Base-by-base conservation (phyloP, 2,329 filamentous ascomycete species). In the Botrytis sinoallii region DNA sequence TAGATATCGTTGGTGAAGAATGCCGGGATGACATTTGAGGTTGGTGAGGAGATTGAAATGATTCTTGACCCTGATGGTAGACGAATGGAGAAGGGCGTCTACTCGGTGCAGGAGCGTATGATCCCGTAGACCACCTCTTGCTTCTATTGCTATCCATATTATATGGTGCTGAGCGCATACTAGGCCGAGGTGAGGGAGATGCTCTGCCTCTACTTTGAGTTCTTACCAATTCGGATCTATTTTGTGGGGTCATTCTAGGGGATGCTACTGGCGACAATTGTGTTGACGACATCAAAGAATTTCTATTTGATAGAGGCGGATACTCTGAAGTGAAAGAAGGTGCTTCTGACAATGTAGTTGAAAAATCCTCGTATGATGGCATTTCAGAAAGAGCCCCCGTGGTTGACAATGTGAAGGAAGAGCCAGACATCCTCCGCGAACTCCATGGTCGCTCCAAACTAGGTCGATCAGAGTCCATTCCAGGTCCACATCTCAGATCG, bases 61-160 rank as follows among this genome's bases (percentile, higher is more conserved):
- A 83, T 71, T 92, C 90, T 71, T 88, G 85, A 6, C 86, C 84
- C 75, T 88, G 86, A 76, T 91, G 87, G 81, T 91, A 91, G 61
- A 91, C 85, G 76, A 90, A 89, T 3, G 91, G 87, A 46, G 89
- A 86, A 40, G 87, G 86, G 46, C 90, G 85, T 73, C 88, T 84
- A 78, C 83, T 88, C 38, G 85, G 85, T 32, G 85, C 82, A 1
- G 89, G 87, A 32, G 87, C 90, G 74, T 91, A 93, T 5, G 91
- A 93, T 22, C 91, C 92, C 5, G 92, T 94, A 32, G 92, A 94
- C 92, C 92, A 94, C 77, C 92, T 86, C 85, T 94, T 93, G 80
- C 86, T 89, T 75, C 91, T 88, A 64, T 85, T 86, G 70, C 86
- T 87, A 64, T 93, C 91, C 69, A 93, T 86, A 69, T 85, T 90